Percentiles rank a stretch among this genome's conserved stretches.
These are phyloP conservation scores for Talaromyces borbonicus DNA, from an alignment of 495 filamentous ascomycete genomes.

Conservation along the genomic window DNA sequence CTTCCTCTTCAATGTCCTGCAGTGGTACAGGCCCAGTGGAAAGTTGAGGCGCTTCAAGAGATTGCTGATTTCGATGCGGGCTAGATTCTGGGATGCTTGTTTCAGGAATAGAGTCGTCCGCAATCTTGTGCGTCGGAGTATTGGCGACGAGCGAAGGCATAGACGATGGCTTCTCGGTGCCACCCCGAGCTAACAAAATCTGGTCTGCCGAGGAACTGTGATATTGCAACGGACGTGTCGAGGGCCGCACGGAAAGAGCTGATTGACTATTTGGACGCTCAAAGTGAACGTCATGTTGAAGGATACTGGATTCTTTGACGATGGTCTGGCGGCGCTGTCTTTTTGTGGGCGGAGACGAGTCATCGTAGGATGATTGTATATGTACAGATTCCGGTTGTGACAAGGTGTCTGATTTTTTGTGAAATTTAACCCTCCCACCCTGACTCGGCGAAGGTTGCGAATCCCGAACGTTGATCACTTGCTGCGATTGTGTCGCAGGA, in stretches of 20 bases:
- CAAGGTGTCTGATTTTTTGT: neutral
- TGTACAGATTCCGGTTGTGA: neutral
- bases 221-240: neutral
- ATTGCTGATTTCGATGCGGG: constrained; percentile 18
- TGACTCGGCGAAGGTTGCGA: constrained; percentile 36
- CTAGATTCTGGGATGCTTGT: constrained; percentile 36
- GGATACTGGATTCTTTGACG: neutral
- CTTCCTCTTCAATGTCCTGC: constrained; percentile 19
- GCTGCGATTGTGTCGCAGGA: constrained; percentile 19
- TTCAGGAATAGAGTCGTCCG: constrained; percentile 20
- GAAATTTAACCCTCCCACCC: neutral
- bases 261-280: neutral
- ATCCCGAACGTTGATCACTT: constrained; percentile 34
- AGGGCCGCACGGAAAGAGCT: neutral
- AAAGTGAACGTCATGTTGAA: neutral
- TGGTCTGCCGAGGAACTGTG: neutral
- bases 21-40: neutral
- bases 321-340: constrained; percentile 1
- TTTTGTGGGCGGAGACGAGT: constrained; percentile 4
- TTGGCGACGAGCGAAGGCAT: constrained; percentile 33
- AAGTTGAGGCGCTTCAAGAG: neutral
- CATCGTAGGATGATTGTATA: constrained; percentile 3
- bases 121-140: constrained; percentile 24
- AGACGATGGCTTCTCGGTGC: constrained; percentile 26
- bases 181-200: neutral